phyloP scores from a whole-genome alignment of 2,329 filamentous ascomycete species.

The Sarocladium oryzae region DNA sequence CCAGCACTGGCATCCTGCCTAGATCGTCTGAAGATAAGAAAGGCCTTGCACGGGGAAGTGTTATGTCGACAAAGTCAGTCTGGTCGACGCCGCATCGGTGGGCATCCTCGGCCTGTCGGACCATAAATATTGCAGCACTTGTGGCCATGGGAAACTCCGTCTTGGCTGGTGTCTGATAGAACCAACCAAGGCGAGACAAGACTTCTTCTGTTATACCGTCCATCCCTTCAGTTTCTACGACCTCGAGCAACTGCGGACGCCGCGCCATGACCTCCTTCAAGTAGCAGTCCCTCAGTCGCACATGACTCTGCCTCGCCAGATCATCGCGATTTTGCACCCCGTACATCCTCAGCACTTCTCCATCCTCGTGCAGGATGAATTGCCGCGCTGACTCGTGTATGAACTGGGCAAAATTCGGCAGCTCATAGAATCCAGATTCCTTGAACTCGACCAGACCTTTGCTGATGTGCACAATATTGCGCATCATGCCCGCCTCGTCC shows the following conservation, averaged over 20 bases:
- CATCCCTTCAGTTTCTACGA: background rate
- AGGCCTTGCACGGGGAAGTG: background rate
- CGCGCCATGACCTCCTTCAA: background rate
- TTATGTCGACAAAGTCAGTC: background rate
- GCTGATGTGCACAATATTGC: background rate
- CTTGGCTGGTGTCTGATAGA: background rate
- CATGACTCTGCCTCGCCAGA: conserved; percentile 30
- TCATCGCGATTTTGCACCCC: conserved; percentile 11
- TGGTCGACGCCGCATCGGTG: background rate
- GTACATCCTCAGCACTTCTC: conserved; percentile 17
- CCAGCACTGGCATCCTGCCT: background rate
- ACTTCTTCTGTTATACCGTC: background rate
- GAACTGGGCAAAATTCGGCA: conserved; percentile 31
- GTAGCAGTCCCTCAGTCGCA: conserved; percentile 38
- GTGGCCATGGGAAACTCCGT: background rate
- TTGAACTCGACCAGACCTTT: background rate
- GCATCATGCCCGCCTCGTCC: background rate
- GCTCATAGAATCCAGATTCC: background rate
- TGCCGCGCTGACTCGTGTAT: conserved; percentile 46
- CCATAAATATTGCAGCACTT: background rate
- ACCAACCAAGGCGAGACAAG: background rate
- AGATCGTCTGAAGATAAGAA: background rate
- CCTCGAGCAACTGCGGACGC: background rate
- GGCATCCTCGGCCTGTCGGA: background rate
- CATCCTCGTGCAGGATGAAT: conserved; percentile 31